Conservation (phyloP, 2,329 filamentous ascomycete species). For the Cryphonectria nitschkei region DNA sequence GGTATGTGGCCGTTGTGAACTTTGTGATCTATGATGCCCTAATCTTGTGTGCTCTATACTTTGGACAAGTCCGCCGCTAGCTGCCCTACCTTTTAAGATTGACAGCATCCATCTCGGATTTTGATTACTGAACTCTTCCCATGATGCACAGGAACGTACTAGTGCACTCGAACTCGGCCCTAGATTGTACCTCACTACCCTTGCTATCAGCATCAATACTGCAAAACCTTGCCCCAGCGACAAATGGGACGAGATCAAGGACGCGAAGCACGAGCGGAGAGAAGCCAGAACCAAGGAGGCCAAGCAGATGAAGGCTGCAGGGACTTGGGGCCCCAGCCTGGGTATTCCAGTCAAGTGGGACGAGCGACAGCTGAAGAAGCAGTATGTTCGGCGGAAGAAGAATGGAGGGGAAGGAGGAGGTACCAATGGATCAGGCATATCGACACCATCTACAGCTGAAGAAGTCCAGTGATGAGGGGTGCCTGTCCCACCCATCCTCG, state of each 20-base stretch:
- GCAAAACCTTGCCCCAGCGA: constrained; percentile 26
- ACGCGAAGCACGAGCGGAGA: constrained; percentile 26
- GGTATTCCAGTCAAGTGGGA: constrained; percentile 27
- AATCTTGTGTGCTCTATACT: background rate
- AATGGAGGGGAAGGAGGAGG: background rate
- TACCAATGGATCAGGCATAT: background rate
- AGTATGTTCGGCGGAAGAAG: constrained; percentile 11
- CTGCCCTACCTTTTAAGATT: background rate
- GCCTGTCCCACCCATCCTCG: background rate
- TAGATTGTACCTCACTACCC: constrained; percentile 21
- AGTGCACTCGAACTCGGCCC: constrained; percentile 25
- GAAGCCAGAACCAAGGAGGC: constrained; percentile 27
- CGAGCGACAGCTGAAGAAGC: constrained; percentile 22
- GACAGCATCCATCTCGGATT: background rate
- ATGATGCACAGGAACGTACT: constrained; percentile 13
- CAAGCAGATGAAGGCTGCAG: constrained; percentile 26
- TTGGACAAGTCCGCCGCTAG: background rate
- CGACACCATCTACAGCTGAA: constrained; percentile 13
- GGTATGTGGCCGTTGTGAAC: background rate
- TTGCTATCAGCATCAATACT: constrained; percentile 28
- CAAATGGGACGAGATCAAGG: constrained; percentile 29
- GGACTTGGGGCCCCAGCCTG: constrained; percentile 25
- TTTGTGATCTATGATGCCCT: too few relatives aligned
- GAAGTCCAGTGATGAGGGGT: background rate
- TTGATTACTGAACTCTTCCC: background rate